Conservation (phyloP, 495 filamentous ascomycete genomes). For the Corynascus novoguineensis region DNA sequence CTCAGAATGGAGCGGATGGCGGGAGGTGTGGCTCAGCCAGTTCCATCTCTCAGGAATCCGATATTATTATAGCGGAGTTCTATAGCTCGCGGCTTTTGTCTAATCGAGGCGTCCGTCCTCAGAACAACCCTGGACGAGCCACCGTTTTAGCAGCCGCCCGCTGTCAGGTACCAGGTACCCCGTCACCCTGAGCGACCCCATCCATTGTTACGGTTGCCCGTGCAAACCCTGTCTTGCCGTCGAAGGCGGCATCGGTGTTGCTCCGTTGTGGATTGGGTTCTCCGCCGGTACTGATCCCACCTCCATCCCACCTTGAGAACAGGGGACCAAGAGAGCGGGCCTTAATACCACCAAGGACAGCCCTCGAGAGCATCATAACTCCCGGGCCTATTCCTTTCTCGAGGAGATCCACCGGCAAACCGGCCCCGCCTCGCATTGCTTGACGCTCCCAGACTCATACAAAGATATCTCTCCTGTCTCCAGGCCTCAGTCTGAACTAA, state of each 20-base stretch:
- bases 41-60: slow-evolving; percentile 33
- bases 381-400: slow-evolving; percentile 36
- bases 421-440: slow-evolving; percentile 33
- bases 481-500: slow-evolving; percentile 16
- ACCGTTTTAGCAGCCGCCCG: slow-evolving; percentile 31
- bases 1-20: slow-evolving; percentile 17
- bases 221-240: slow-evolving; percentile 40
- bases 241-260: slow-evolving; percentile 46
- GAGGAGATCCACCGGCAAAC: slow-evolving; percentile 25
- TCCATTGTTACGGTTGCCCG: slow-evolving; percentile 32
- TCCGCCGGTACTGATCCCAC: slow-evolving; percentile 49
- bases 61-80: slow-evolving; percentile 37
- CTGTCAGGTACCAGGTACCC: slow-evolving; percentile 39
- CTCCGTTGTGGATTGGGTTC: slow-evolving; percentile 41
- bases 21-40: slow-evolving; percentile 47
- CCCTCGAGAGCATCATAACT: slow-evolving; percentile 40
- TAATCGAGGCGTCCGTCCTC: slow-evolving; percentile 32
- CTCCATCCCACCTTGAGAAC: slow-evolving; percentile 42
- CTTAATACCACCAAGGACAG: slow-evolving; percentile 43
- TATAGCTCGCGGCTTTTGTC: slow-evolving; percentile 39
- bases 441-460: slow-evolving; percentile 26
- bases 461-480: slow-evolving; percentile 31
- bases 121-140: slow-evolving; percentile 30
- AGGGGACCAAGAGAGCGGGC: slow-evolving; percentile 37
- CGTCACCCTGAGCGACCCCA: slow-evolving; percentile 14